Evolutionary conservation across 164 flowering plant genomes (phyloP).

Genomic region (Nelumbo lutea): DNA sequence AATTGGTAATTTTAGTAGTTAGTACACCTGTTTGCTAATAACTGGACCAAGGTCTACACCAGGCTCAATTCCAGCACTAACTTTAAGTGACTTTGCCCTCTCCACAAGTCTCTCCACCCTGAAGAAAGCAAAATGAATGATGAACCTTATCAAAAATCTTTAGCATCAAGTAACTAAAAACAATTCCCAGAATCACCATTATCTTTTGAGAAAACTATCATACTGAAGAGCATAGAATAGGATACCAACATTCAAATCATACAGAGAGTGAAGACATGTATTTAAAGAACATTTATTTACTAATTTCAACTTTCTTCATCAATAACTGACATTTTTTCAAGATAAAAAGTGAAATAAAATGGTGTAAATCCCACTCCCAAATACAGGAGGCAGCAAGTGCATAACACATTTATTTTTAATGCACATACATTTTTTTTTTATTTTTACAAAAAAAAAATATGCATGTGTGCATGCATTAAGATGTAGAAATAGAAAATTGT

Average conservation of each 20-base stretch:
- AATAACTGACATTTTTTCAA: no score
- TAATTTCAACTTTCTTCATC: no score
- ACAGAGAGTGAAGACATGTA: background rate
- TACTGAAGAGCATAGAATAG: background rate
- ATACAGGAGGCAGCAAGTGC: no score
- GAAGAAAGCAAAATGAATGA: slow-evolving; percentile 3
- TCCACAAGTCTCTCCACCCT: slow-evolving; percentile 82
- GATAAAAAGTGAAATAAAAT: no score
- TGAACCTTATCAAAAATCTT: no score
- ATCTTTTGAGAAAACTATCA: no score
- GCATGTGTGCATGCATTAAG: no score
- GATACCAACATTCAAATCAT: background rate
- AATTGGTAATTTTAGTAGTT: background rate
- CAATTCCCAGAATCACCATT: no score
- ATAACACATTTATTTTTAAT: background rate
- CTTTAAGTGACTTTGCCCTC: slow-evolving; percentile 71
- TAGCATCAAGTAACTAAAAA: no score
- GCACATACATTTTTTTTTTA: background rate
- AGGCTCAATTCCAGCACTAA: slow-evolving; percentile 76
- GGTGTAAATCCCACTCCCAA: no score
- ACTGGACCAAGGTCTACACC: slow-evolving; percentile 96
- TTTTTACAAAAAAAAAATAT: background rate
- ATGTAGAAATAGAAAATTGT: no score
- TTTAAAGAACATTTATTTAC: no score
- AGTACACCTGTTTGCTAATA: slow-evolving; percentile 77